Percentiles rank a stretch among this genome's conserved stretches.
These are phyloP conservation scores for Corylus heterophylla DNA, from an alignment of 306 rosid species.

Conservation along the genomic window DNA sequence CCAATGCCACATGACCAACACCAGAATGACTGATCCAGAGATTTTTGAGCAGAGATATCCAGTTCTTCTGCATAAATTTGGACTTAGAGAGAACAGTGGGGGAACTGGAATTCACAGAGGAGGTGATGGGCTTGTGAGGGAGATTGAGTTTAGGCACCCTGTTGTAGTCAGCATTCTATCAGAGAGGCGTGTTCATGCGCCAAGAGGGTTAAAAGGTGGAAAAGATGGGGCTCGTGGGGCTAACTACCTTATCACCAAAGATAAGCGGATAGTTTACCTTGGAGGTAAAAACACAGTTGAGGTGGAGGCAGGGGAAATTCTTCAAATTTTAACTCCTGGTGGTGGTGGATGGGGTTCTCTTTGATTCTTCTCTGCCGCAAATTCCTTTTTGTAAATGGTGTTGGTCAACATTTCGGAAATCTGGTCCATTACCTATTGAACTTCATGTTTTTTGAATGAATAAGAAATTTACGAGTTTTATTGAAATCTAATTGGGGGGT, in stretches of 20 bases:
- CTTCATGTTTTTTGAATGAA: not conserved
- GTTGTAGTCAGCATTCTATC: conserved; percentile 84
- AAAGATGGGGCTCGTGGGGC: conserved; percentile 76
- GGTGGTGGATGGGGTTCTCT: conserved; percentile 92
- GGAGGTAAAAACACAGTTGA: conserved; percentile 83
- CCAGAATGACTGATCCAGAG: conserved; percentile 94
- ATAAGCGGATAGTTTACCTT: conserved; percentile 63
- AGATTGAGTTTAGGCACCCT: conserved; percentile 76
- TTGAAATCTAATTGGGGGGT: not conserved
- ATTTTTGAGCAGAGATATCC: conserved; percentile 92
- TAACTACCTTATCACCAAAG: conserved; percentile 69
- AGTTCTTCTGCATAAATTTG: conserved; percentile 74
- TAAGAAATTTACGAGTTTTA: not conserved
- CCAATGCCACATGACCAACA: conserved; percentile 96
- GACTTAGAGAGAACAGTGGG: conserved; percentile 75
- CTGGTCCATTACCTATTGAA: not conserved
- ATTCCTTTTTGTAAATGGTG: not conserved
- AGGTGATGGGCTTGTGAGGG: conserved; percentile 85
- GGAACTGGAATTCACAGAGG: conserved; percentile 77
- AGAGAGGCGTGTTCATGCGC: conserved; percentile 88
- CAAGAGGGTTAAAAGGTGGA: conserved; percentile 90
- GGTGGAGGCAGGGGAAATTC: conserved; percentile 75
- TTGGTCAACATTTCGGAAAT: not conserved
- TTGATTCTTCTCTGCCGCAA: not conserved
- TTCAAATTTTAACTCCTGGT: conserved; percentile 89